phyloP scores from a whole-genome alignment of 2,329 filamentous ascomycete species.

The Ilyonectria destructans region DNA sequence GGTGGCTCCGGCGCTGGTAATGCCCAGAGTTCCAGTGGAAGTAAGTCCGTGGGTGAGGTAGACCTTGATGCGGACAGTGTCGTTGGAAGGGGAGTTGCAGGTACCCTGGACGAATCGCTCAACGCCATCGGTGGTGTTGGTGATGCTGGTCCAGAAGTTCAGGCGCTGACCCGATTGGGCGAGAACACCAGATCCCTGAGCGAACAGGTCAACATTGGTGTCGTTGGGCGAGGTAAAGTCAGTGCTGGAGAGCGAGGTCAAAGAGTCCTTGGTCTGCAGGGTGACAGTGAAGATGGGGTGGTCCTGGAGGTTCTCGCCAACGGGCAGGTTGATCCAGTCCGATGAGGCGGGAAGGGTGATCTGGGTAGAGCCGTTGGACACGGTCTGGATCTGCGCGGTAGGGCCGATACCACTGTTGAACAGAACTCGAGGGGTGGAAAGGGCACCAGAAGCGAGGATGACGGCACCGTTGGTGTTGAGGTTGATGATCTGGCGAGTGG shows the following conservation, averaged over 20 bases:
- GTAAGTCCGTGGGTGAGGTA: slow-evolving; percentile 68
- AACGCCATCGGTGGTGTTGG: slow-evolving; percentile 56
- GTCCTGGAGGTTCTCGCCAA: slow-evolving; percentile 73
- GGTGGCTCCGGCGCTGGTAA: slow-evolving; percentile 59
- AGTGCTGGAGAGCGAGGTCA: slow-evolving; percentile 52
- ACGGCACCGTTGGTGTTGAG: slow-evolving; percentile 59
- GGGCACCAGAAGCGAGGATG: slow-evolving; percentile 78
- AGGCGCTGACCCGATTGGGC: slow-evolving; percentile 64
- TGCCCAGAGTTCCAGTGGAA: slow-evolving; percentile 62
- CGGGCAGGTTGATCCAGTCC: slow-evolving; percentile 72
- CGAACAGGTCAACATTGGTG: slow-evolving; percentile 53
- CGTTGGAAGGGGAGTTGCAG: slow-evolving; percentile 59
- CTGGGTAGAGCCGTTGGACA: slow-evolving; percentile 66
- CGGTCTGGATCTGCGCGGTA: slow-evolving; percentile 69
- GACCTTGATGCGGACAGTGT: slow-evolving; percentile 63
- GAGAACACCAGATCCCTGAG: slow-evolving; percentile 57
- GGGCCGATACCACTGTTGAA: slow-evolving; percentile 76
- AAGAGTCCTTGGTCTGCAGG: slow-evolving; percentile 60
- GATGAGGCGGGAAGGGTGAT: slow-evolving; percentile 65
- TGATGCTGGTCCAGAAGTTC: slow-evolving; percentile 64
- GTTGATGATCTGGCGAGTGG: slow-evolving; percentile 47
- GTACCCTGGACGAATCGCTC: slow-evolving; percentile 63
- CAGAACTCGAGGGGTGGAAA: slow-evolving; percentile 80
- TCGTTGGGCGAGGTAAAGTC: slow-evolving; percentile 48
- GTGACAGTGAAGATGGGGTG: slow-evolving; percentile 62